Base-by-base conservation (phyloP, 129 eudicot genomes). In the Apium graveolens region DNA sequence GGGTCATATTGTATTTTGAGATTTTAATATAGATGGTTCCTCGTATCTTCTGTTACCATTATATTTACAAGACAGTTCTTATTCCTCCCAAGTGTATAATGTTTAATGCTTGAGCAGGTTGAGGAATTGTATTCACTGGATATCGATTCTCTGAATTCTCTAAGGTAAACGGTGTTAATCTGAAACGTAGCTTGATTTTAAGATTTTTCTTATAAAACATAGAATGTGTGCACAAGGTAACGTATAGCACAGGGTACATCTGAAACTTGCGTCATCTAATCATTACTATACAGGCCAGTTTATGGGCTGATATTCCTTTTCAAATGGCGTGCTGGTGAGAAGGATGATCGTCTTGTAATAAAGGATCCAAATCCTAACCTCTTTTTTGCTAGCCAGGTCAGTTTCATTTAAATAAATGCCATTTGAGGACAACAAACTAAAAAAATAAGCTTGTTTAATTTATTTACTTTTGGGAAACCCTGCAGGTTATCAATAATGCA, bases 101-200 rank as follows among this genome's bases (percentile, higher is more conserved):
- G 41, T 43, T 78, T 78, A 42, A 65, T 78, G 21, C 80, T 44
- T 62, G 78, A 80, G 45, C 92, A 96, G 99, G 99, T 96, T 41
- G 99, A 96, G 88, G 99, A 96, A 86, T 76, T 96, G 81, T 96
- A 96, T 85, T 92, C 99, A 26, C 74, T 96, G 96, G 99, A 96
- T 83, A 87, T 89, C 66, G 99, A 96, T 83, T 87, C 96, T 31
- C 90, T 96, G 73, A 84, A 96, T 79, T 90, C 79, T 85, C 90
- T 96, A 71, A 85, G 99, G 99, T 92, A 81, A 79, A 76, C 62
- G 31, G 11, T 79, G 70, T 51, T 60, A 13, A 42, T 43, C 74
- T 71, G 32, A 76, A 57, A 26, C 70, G n/a, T 29, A 26, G 17
- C 76, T 71, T 21, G 21, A 72, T 1, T 35, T 31, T 20, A 21